These are phyloP conservation scores for Alternaria hordeiaustralica DNA, from an alignment of 2,329 filamentous ascomycete species.

Conservation along the genomic window DNA sequence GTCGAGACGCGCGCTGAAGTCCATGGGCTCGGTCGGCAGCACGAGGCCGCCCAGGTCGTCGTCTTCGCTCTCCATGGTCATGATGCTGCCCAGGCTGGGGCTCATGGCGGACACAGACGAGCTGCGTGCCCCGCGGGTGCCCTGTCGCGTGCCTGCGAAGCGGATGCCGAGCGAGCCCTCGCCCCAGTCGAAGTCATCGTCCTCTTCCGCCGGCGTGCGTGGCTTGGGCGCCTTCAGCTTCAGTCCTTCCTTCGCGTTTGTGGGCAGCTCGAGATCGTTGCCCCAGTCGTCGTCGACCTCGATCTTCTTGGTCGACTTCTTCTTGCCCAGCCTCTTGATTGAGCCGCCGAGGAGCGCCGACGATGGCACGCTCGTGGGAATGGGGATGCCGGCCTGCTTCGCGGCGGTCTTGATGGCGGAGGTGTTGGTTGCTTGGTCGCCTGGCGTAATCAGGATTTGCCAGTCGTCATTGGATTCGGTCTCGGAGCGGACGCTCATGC, in stretches of 20 bases:
- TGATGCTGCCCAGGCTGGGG: conserved; percentile 88
- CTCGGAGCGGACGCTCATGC: conserved; percentile 83
- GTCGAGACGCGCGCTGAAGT: conserved; percentile 80
- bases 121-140: conserved; percentile 79
- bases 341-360: conserved; percentile 91
- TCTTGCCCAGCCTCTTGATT: conserved; percentile 82
- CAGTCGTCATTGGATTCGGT: conserved; percentile 81
- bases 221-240: conserved; percentile 54
- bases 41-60: conserved; percentile 90
- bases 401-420: conserved; percentile 83
- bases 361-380: conserved; percentile 83
- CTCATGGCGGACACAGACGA: conserved; percentile 89
- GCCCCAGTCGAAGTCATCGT: conserved; percentile 90
- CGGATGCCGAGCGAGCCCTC: conserved; percentile 92
- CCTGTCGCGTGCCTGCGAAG: conserved; percentile 83
- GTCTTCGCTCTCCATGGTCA: conserved; percentile 91
- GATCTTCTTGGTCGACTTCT: conserved; percentile 53
- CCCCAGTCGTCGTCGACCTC: conserved; percentile 59
- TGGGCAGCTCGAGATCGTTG: conserved; percentile 57
- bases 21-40: conserved; percentile 80
- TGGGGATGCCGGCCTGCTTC: conserved; percentile 86
- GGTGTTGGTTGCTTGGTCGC: conserved; percentile 82
- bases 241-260: conserved; percentile 44
- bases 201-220: conserved; percentile 57
- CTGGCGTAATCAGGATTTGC: conserved; percentile 82